A percentile compares a stretch with the other conserved stretches of the same genome.
These are phyloP conservation scores for Balamuthia mandrillaris DNA, from an alignment of 208 protist genomes.

Conservation along the genomic window DNA sequence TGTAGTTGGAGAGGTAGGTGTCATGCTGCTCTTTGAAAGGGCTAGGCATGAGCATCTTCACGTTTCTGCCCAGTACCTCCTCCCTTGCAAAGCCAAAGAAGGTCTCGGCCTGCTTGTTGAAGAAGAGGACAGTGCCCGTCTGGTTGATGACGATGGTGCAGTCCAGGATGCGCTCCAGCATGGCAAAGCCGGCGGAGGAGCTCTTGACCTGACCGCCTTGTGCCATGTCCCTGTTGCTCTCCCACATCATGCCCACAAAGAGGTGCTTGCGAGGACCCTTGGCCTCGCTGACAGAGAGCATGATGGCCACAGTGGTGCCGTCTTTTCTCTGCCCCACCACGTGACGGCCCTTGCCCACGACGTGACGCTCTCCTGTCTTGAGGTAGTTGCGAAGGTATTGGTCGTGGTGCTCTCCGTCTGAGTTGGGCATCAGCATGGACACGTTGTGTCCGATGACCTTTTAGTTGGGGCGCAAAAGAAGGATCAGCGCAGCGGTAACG, in stretches of 20 bases:
- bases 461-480: not conserved
- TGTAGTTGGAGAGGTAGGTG: not conserved
- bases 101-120: constrained; percentile 1
- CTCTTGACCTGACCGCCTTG: not conserved
- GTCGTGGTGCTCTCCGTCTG: not conserved
- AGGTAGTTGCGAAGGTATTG: constrained; percentile 9
- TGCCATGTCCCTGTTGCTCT: not conserved
- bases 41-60: constrained; percentile 17
- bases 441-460: constrained; percentile 1
- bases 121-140: constrained; percentile 10
- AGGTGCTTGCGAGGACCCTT: not conserved
- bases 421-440: constrained; percentile 3
- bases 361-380: not conserved
- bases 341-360: constrained; percentile 2
- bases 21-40: constrained; percentile 38
- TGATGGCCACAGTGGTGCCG: constrained; percentile 4
- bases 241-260: not conserved
- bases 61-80: constrained; percentile 27
- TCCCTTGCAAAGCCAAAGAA: constrained; percentile 7
- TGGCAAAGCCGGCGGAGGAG: not conserved
- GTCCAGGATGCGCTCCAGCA: constrained; percentile 20
- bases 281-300: constrained; percentile 8
- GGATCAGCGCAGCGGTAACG: not conserved
- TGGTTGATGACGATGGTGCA: constrained; percentile 24
- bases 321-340: constrained; percentile 10